Evolutionary conservation across 75 land plant genomes (phyloP).

Genomic region (Picea sitchensis): DNA sequence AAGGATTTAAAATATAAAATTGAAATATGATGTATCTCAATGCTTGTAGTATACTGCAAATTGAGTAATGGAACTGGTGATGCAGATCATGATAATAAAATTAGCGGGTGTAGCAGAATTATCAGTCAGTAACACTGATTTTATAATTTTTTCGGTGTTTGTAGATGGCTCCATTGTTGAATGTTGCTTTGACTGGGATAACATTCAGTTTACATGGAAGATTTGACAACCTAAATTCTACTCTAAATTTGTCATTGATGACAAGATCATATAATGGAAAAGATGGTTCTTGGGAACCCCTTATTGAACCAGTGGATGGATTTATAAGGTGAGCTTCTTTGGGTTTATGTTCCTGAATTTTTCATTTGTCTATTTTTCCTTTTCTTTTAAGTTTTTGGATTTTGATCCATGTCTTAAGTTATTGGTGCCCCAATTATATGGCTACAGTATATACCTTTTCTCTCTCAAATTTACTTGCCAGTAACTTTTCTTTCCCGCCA

Average conservation of each 20-base stretch:
- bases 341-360: background rate
- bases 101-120: too few species aligned
- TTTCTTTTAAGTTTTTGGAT: background rate
- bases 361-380: background rate
- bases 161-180: conserved; percentile 93
- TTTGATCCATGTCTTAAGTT: background rate
- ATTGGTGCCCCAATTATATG: background rate
- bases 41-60: background rate
- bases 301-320: conserved; percentile 88
- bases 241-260: conserved; percentile 65
- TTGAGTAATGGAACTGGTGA: background rate
- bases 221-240: conserved; percentile 46
- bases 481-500: background rate
- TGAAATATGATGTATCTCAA: too few species aligned
- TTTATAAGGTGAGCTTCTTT: conserved; percentile 61
- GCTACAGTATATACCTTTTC: background rate
- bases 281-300: conserved; percentile 88
- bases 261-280: conserved; percentile 86
- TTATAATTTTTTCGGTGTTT: conserved; percentile 10
- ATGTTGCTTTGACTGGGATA: conserved; percentile 56
- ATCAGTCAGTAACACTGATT: conserved; percentile 1
- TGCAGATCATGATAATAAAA: background rate
- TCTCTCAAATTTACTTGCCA: background rate
- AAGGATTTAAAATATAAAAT: conserved; percentile 9
- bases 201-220: conserved; percentile 71